phyloP scores from a whole-genome alignment of 2,329 filamentous ascomycete genomes.

The Clarireedia paspali region DNA sequence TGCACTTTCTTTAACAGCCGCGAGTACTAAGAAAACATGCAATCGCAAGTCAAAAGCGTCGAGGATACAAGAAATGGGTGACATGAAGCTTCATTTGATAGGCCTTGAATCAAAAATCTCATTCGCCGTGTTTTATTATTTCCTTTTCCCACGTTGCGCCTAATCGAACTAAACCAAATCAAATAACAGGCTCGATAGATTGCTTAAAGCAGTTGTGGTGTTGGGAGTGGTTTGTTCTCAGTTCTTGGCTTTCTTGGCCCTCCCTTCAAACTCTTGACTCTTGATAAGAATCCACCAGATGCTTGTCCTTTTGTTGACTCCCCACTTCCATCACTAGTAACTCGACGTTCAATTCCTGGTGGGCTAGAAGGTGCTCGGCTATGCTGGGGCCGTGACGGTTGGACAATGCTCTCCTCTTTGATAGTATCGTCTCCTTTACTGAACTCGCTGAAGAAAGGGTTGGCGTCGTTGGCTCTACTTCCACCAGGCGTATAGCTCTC shows the following conservation, averaged over 20 bases:
- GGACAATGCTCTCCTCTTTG: conserved; percentile 46
- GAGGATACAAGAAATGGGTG: too few relatives aligned
- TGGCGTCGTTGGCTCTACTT: conserved; percentile 43
- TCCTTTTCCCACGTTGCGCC: too few relatives aligned
- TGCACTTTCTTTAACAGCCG: too few relatives aligned
- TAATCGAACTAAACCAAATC: too few relatives aligned
- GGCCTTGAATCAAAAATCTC: too few relatives aligned
- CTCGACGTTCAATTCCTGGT: conserved; percentile 52
- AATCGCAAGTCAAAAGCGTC: too few relatives aligned
- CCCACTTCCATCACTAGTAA: conserved; percentile 49
- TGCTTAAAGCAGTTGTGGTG: not conserved
- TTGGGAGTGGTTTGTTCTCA: conserved; percentile 3
- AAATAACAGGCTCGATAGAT: not conserved
- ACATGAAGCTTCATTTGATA: too few relatives aligned
- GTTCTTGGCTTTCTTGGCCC: conserved; percentile 44
- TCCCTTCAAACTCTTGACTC: conserved; percentile 78
- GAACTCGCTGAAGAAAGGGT: conserved; percentile 82
- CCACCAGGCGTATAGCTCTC: conserved; percentile 29
- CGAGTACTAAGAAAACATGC: too few relatives aligned
- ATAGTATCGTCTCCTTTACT: conserved; percentile 51
- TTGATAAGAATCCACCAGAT: conserved; percentile 55
- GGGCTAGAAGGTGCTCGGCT: conserved; percentile 51
- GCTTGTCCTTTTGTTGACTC: conserved; percentile 5
- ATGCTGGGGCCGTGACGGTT: conserved; percentile 31
- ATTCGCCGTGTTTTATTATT: too few relatives aligned